phyloP scores from a whole-genome alignment of 306 rosid genomes.

The Pachyrhizus erosus region DNA sequence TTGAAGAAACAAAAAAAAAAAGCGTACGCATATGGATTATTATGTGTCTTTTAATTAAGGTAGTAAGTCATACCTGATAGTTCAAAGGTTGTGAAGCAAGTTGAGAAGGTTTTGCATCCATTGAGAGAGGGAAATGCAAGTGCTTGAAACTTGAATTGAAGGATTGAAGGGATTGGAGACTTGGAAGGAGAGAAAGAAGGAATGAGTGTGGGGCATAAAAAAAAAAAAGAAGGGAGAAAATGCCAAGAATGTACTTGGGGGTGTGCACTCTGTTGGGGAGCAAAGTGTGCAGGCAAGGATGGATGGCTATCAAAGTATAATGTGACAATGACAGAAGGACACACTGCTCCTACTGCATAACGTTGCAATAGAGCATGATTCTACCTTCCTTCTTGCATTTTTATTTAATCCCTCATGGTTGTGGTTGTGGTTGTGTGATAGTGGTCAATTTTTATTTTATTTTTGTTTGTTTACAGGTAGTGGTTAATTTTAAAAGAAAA shows the following conservation, averaged over 20 bases:
- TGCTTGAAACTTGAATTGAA: not conserved
- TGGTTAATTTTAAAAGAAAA: slow-evolving; percentile 6
- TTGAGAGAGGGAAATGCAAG: slow-evolving; percentile 39
- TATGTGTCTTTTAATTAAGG: not conserved
- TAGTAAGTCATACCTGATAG: slow-evolving; percentile 52
- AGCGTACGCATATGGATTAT: not conserved
- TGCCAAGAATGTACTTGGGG: slow-evolving; percentile 52
- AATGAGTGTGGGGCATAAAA: slow-evolving; percentile 39
- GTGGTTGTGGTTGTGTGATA: not conserved
- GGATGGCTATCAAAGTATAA: slow-evolving; percentile 51
- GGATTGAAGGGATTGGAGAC: slow-evolving; percentile 21
- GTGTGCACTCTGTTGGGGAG: slow-evolving; percentile 42
- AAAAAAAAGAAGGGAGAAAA: slow-evolving; percentile 37
- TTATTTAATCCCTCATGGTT: not conserved
- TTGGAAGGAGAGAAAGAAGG: slow-evolving; percentile 32
- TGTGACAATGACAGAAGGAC: slow-evolving; percentile 58
- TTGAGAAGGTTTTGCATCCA: slow-evolving; percentile 58
- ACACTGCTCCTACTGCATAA: slow-evolving; percentile 26
- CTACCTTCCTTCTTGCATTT: not conserved
- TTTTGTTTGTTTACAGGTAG: too few species aligned
- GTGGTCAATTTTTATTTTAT: not conserved
- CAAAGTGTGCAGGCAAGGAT: slow-evolving; percentile 49
- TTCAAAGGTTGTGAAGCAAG: slow-evolving; percentile 52
- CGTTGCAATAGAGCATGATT: slow-evolving; percentile 31
- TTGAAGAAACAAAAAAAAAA: not conserved